phyloP scores from a whole-genome alignment of 2,329 filamentous ascomycete species.

The Aspergillus sp. region DNA sequence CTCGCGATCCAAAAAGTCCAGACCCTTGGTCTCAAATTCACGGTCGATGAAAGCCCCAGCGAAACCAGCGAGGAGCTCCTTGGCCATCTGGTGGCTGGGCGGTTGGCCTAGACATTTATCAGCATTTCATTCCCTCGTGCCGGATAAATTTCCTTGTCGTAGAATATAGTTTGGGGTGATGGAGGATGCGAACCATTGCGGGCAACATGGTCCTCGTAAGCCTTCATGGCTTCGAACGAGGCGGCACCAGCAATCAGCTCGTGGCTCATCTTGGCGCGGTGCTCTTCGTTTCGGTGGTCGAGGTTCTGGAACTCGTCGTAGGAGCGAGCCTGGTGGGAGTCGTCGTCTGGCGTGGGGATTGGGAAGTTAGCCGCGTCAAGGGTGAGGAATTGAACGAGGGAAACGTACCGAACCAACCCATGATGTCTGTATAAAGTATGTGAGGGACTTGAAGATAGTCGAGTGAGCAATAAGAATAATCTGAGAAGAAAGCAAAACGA shows the following conservation, averaged over 20 bases:
- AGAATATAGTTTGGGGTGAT: not conserved
- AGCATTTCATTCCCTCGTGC: too few species aligned
- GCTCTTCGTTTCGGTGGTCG: conserved; percentile 40
- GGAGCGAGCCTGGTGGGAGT: conserved; percentile 18
- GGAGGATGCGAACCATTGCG: conserved; percentile 58
- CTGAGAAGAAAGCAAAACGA: not conserved
- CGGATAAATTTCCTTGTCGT: too few species aligned
- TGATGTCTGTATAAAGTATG: conserved; percentile 12
- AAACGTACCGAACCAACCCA: conserved; percentile 25
- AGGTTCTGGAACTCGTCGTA: conserved; percentile 13
- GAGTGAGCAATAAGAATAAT: not conserved
- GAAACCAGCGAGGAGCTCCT: conserved; percentile 74
- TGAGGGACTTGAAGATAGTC: not conserved
- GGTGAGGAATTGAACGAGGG: not conserved
- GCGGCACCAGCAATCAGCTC: conserved; percentile 77
- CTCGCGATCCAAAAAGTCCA: conserved; percentile 63
- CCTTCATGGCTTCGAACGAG: conserved; percentile 78
- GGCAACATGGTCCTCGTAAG: conserved; percentile 75
- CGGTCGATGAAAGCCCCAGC: conserved; percentile 80
- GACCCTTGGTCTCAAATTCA: conserved; percentile 69
- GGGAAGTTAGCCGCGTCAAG: not conserved
- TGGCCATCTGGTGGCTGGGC: conserved; percentile 73
- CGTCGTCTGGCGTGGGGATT: conserved; percentile 1
- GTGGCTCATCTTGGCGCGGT: conserved; percentile 70
- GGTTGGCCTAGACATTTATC: conserved; percentile 59